These are phyloP conservation scores for Globisporangium uncinulatum DNA, from an alignment of 352 stramenopile species.

Conservation along the genomic window DNA sequence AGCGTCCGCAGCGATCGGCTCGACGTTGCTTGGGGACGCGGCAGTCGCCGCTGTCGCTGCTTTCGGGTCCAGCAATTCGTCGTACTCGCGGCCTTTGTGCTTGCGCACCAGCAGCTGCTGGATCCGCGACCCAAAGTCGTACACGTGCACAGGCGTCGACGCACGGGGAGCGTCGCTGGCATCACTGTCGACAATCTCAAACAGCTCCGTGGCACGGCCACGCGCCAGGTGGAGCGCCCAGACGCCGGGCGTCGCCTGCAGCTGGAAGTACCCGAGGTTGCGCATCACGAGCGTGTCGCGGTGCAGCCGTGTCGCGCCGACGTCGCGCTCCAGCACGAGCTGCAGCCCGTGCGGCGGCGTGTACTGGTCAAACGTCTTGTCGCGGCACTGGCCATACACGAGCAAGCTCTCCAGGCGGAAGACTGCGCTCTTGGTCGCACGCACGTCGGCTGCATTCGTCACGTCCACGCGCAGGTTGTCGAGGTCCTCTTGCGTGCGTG, in stretches of 20 bases:
- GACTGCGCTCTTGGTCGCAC: constrained; percentile 54
- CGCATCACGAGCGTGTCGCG: constrained; percentile 99
- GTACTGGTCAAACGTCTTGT: constrained; percentile 78
- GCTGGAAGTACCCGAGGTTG: constrained; percentile 99
- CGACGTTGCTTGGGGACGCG: constrained; percentile 13
- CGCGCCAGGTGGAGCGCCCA: constrained; percentile 90
- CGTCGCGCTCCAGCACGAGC: constrained; percentile 81
- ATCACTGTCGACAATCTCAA: constrained; percentile 61
- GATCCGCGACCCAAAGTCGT: constrained; percentile 86
- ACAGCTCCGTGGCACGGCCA: constrained; percentile 69
- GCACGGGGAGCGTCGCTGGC: constrained; percentile 30
- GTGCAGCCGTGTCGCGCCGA: constrained; percentile 43
- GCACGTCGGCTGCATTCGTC: constrained; percentile 40
- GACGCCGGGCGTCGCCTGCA: constrained; percentile 95
- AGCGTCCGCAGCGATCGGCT: constrained; percentile 41
- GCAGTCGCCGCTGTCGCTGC: too few relatives aligned
- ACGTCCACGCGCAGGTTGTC: constrained; percentile 90
- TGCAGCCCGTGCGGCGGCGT: constrained; percentile 88
- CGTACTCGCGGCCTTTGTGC: constrained; percentile 83
- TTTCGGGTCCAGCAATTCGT: constrained; percentile 41
- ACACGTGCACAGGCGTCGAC: constrained; percentile 44
- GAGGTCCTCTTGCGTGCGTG: constrained; percentile 66
- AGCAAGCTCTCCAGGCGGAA: constrained; percentile 90
- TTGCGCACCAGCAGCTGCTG: constrained; percentile 91
- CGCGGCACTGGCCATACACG: constrained; percentile 88